A percentile compares a stretch with the other conserved stretches of the same genome.
phyloP scores from a whole-genome alignment of 495 filamentous ascomycete species.

The Neurospora sp. region DNA sequence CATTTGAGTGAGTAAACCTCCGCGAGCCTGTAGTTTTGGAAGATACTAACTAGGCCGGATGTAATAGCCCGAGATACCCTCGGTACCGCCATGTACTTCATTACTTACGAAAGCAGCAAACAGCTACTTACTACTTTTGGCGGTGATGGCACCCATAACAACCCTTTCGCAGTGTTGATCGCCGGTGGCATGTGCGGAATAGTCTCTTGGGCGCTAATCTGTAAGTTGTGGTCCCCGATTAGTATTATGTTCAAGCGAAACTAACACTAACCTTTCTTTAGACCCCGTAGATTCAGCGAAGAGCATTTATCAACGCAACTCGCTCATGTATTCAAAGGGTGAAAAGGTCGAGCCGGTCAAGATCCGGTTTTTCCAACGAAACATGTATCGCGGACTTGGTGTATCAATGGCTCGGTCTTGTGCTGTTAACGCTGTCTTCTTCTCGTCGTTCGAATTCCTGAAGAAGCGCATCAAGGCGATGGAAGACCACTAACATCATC shows the following conservation, averaged over 20 bases:
- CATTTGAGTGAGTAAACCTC: constrained; percentile 55
- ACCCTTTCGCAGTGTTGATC: constrained; percentile 60
- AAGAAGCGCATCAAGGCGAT: constrained; percentile 60
- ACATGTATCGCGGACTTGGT: constrained; percentile 67
- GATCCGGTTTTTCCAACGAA: constrained; percentile 60
- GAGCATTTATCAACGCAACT: constrained; percentile 71
- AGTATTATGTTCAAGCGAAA: background rate
- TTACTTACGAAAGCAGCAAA: constrained; percentile 84
- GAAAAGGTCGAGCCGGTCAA: constrained; percentile 50
- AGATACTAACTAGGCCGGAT: constrained; percentile 2
- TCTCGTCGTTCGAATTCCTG: constrained; percentile 65
- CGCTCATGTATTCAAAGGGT: constrained; percentile 54
- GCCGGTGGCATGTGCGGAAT: constrained; percentile 73
- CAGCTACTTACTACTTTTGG: constrained; percentile 68
- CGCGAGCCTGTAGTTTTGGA: background rate
- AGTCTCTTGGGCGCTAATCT: constrained; percentile 72
- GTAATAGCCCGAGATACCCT: constrained; percentile 67
- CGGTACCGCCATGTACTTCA: constrained; percentile 84
- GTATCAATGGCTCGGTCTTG: constrained; percentile 73
- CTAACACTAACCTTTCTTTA: constrained; percentile 7
- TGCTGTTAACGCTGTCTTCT: constrained; percentile 67
- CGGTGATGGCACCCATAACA: constrained; percentile 54
- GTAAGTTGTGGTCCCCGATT: constrained; percentile 21
- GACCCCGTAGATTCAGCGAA: constrained; percentile 79
- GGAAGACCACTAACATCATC: constrained; percentile 23